Evolutionary conservation across 805 yeast species (phyloP), one percentile per base, ranked within the genome.

Genomic region (Schwanniomyces pseudopolymorphus): DNA sequence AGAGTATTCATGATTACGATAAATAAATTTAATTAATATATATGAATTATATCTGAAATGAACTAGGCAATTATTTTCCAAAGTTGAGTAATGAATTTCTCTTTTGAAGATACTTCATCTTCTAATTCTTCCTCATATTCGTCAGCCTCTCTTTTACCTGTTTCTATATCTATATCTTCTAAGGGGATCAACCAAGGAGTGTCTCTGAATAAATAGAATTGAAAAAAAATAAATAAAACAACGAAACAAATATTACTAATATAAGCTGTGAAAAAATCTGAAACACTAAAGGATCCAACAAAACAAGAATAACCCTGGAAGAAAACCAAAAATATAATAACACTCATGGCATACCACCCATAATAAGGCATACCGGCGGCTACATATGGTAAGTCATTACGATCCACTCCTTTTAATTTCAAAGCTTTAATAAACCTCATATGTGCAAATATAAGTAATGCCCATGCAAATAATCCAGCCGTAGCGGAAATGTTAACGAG

Each of bases 391-490:
- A 33, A 17, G 10, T n/a, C 36, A 5, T 14, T 6, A 16, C 17
- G 8, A n/a, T 33, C 11, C 10, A 14, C n/a, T 33, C 19, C 19
- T 10, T 33, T 33, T 33, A 33, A 17, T 33, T 33, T 46, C 51
- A 72, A 56, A 1, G 75, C 76, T 59, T 60, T 53, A 56, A 76
- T 64, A 56, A 69, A 72, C 50, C 76, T 57, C 33, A 71, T 42
- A 53, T 72, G 77, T 37, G 72, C 64, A 50, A 66, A 52, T 46
- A 70, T 66, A 33, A 71, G 71, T 46, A 69, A 66, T 21, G 57
- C 57, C 75, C 75, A 72, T 39, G 69, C 61, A 57, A 71, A 70
- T 46, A 72, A 61, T 0, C 75, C 67, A 19, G 73, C 67, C 51
- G 71, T 59, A 6, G 74, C 70, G 48, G 70, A 66, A 7, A 72